Base-by-base conservation (phyloP, 495 filamentous ascomycete species). In the Talaromyces wortmannii region DNA sequence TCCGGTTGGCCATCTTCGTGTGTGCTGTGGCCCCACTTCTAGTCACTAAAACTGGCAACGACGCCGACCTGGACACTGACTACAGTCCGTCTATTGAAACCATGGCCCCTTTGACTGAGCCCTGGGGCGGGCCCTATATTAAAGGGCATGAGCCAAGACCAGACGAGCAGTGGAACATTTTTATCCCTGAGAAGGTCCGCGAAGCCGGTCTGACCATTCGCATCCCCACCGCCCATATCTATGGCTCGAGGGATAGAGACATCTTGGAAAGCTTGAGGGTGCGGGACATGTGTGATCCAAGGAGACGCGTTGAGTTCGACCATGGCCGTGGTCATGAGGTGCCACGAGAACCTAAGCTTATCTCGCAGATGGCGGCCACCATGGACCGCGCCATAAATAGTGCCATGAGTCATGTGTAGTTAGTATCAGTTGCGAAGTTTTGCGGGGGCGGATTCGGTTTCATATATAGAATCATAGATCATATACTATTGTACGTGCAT, bases 1-100 rank as follows among this genome's bases (percentile, higher is more conserved):
- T 77, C 57, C 70, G 70, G 7, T 63, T 58, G 0, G 75, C 74
- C 10, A 66, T 78, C 4, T 75, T 78, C 52, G 62, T 78, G 52
- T 71, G 69, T 48, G 60, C 59, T 6, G 69, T 59, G 0, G n/a
- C 52, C 31, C 70, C 73, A 29, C 73, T 64, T 40, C 13, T 40
- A 5, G 4, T 45, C 16, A 1, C 12, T 30, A 23, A 47, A 59
- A 10, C 44, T 32, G 36, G 13, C 8, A 5, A 40, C 8, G 36
- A 40, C 2, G 47, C 30, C 4, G 57, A 45, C 12, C 17, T 15
- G 23, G 23, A 23, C 23, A 23, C 23, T 13, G 31, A 42, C 18
- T n/a, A 16, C 15, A 40, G 36, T 8, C 36, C 36, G 36, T 40
- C 36, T 5, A 13, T 13, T 40, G 36, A 40, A 40, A 40, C 2